phyloP scores from a whole-genome alignment of 108 stramenopile species.

The Cyclotella sp. region DNA sequence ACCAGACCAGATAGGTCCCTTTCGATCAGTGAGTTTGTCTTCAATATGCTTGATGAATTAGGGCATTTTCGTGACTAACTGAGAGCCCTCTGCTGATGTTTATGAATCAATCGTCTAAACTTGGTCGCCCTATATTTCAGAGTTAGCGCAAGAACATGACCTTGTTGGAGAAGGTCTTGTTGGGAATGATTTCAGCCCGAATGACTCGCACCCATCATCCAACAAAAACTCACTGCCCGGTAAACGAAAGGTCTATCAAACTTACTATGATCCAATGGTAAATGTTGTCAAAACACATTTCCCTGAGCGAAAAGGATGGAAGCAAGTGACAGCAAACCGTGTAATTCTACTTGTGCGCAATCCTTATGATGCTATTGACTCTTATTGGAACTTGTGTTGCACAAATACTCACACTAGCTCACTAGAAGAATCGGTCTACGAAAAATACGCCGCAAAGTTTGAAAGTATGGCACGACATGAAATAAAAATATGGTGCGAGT shows the following conservation, averaged over 20 bases:
- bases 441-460: conserved; percentile 66
- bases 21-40: conserved; percentile 41
- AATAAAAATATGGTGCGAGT: conserved; percentile 74
- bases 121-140: conserved; percentile 6
- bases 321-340: conserved; percentile 46
- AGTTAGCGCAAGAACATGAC: conserved; percentile 65
- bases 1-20: conserved; percentile 88
- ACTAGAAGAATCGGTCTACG: conserved; percentile 74
- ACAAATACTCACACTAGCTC: conserved; percentile 95
- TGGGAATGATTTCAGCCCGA: conserved; percentile 7
- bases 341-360: conserved; percentile 90
- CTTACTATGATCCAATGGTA: conserved; percentile 30
- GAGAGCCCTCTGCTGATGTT: background rate
- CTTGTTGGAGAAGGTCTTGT: conserved; percentile 89
- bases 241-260: conserved; percentile 26
- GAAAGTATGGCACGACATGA: conserved; percentile 67
- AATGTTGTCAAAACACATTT: conserved; percentile 92
- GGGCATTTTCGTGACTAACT: background rate
- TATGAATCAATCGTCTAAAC: background rate
- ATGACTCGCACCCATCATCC: background rate
- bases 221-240: background rate
- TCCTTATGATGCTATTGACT: conserved; percentile 97
- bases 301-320: conserved; percentile 91
- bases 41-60: background rate
- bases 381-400: conserved; percentile 92